A percentile compares a stretch with the other conserved stretches of the same genome.
phyloP scores from a whole-genome alignment of 768 basidiomycete genomes.

The Galerina marginata region DNA sequence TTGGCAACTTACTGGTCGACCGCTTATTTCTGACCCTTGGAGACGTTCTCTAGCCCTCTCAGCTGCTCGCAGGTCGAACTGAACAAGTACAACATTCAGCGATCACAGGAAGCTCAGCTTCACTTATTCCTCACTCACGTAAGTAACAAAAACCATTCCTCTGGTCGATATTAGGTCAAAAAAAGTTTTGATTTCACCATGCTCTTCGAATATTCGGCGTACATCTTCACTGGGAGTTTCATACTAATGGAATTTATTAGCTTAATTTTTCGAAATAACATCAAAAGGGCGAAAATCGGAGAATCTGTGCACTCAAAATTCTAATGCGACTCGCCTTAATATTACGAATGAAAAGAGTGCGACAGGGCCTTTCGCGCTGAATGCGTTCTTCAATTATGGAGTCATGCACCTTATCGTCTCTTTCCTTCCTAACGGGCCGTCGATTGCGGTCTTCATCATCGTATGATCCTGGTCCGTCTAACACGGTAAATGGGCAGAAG shows the following conservation, averaged over 20 bases:
- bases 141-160: slow-evolving; percentile 99
- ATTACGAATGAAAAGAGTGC: slow-evolving; percentile 96
- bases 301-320: slow-evolving; percentile 22
- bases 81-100: slow-evolving; percentile 23
- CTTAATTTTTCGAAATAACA: slow-evolving; percentile 17
- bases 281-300: slow-evolving; percentile 12
- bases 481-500: slow-evolving; percentile 55
- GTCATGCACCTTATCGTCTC: slow-evolving; percentile 89
- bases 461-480: slow-evolving; percentile 68
- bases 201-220: slow-evolving; percentile 84
- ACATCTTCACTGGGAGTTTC: slow-evolving; percentile 89
- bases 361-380: slow-evolving; percentile 91
- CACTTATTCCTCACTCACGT: slow-evolving; percentile 63
- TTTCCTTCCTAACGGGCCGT: slow-evolving; percentile 69
- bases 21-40: slow-evolving; percentile 87
- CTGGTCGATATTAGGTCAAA: slow-evolving; percentile 94
- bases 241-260: slow-evolving; percentile 58
- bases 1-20: slow-evolving; percentile 76
- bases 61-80: slow-evolving; percentile 94
- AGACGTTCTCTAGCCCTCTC: slow-evolving; percentile 90
- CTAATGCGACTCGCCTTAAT: slow-evolving; percentile 81
- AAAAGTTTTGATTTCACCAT: slow-evolving; percentile 96
- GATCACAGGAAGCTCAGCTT: background rate
- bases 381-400: slow-evolving; percentile 94
- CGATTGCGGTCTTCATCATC: slow-evolving; percentile 56